These are phyloP conservation scores for Phytophthora idaei DNA, from an alignment of 352 stramenopile genomes.

Conservation along the genomic window DNA sequence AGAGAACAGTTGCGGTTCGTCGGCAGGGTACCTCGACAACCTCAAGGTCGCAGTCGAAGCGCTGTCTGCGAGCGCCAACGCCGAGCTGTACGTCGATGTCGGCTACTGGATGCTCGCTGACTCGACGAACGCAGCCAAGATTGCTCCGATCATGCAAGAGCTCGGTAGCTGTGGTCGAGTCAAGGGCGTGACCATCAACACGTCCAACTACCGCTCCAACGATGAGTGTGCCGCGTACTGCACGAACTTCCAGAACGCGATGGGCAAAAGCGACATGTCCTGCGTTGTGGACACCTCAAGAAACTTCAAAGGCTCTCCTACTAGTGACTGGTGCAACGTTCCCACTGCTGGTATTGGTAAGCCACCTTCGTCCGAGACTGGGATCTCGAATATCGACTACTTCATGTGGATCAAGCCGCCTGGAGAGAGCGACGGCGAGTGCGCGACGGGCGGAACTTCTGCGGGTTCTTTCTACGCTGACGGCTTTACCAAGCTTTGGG, in stretches of 20 bases:
- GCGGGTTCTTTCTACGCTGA: conserved; percentile 64
- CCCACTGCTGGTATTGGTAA: conserved; percentile 45
- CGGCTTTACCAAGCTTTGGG: conserved; percentile 64
- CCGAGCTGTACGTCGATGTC: conserved; percentile 67
- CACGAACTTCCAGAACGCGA: conserved; percentile 44
- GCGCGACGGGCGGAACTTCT: conserved; percentile 35
- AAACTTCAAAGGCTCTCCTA: conserved; percentile 29
- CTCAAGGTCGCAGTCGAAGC: conserved; percentile 45
- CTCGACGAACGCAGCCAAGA: conserved; percentile 24
- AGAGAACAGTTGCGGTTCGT: conserved; percentile 47
- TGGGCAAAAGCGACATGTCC: conserved; percentile 33
- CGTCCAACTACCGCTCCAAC: conserved; percentile 68
- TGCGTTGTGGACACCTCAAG: conserved; percentile 50
- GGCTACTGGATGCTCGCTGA: conserved; percentile 59
- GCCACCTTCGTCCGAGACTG: conserved; percentile 53
- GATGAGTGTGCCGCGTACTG: conserved; percentile 49
- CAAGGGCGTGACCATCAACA: conserved; percentile 73
- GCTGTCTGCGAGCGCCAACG: conserved; percentile 57
- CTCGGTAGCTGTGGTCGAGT: conserved; percentile 29
- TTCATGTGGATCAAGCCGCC: conserved; percentile 77
- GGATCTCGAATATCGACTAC: conserved; percentile 62
- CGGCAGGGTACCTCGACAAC: conserved; percentile 55
- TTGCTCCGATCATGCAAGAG: conserved; percentile 45
- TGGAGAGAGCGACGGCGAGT: conserved; percentile 70
- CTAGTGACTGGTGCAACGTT: conserved; percentile 67